Evolutionary conservation across 2,329 filamentous ascomycete species (phyloP), one percentile per base, ranked within the genome.

Genomic region (Huntiella omanensis): DNA sequence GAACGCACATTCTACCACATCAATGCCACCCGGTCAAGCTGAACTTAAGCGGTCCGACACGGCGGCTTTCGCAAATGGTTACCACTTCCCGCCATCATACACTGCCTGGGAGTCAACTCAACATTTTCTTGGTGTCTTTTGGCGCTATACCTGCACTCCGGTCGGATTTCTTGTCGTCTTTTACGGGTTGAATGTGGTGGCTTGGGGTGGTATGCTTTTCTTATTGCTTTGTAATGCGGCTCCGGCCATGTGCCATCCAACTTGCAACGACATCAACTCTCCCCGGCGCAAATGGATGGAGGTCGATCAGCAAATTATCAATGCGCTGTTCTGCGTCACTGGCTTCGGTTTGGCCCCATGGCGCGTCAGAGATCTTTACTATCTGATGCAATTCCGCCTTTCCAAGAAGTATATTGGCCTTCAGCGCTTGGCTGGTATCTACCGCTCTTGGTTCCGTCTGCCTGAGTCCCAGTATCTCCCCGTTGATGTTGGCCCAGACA

Each of bases 201-300:
- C 82, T 0, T 93, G 85, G 85, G 85, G 85, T 44, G 84, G 81
- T 49, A 93, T 93, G 85, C 69, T 93, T 33, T 92, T 93, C 62
- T 65, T 93, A 13, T 67, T 94, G 2, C 73, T 93, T 19, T 81
- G 78, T 64, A 83, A 85, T 55, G 83, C 71, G 15, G 66, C 74
- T 2, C 77, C 79, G 5, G 74, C 75, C 50, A 85, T 85, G 81
- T 85, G 83, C 64, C 58, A 68, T 53, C 77, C 71, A 0, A 65
- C 65, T 33, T 88, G 83, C 63, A 70, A 83, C 56, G 68, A 82
- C 53, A 77, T 84, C 57, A 66, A 84, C 55, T 85, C 81, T 0
- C 76, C 83, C 2, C 74, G 84, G n/a, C 69, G 80, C 15, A 77
- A 77, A 50, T 93, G 86, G 85, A 75, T 94, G 53, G 85, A 94